These are phyloP conservation scores for Ophiocordyceps camponoti-rufipedis DNA, from an alignment of 2,329 filamentous ascomycete species.

Conservation along the genomic window DNA sequence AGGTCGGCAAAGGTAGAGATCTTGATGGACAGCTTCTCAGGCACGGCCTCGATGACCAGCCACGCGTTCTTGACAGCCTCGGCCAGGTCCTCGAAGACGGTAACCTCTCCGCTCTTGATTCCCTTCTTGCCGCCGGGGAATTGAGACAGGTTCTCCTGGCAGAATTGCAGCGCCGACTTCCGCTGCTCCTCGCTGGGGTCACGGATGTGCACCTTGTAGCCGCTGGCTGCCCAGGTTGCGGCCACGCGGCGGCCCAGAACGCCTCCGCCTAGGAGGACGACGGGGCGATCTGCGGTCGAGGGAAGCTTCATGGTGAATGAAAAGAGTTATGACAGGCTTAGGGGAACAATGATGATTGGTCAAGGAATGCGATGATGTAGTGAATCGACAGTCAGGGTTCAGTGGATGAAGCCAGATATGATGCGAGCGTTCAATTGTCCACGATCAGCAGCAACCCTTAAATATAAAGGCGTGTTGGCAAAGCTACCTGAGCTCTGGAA, in stretches of 20 bases:
- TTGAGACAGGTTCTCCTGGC: conserved; percentile 15
- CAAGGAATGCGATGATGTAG: too few species aligned
- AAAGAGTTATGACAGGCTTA: not conserved
- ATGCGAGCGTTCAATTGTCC: too few species aligned
- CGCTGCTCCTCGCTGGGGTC: conserved; percentile 20
- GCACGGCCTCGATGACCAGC: conserved; percentile 35
- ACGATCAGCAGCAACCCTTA: too few species aligned
- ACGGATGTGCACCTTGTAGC: conserved; percentile 22
- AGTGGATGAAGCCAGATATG: too few species aligned
- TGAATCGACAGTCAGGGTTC: too few species aligned
- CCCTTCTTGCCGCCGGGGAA: conserved; percentile 7
- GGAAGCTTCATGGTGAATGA: not conserved
- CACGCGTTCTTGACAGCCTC: conserved; percentile 25
- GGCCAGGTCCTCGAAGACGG: conserved; percentile 17
- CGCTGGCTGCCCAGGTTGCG: conserved; percentile 5
- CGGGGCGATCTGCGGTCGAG: conserved; percentile 3
- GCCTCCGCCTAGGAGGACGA: conserved; percentile 21
- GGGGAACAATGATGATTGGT: too few species aligned
- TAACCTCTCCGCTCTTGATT: conserved; percentile 8
- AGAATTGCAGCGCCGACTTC: conserved; percentile 18
- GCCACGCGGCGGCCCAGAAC: conserved; percentile 18
- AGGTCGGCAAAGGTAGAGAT: conserved; percentile 26
- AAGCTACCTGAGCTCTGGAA: too few species aligned
- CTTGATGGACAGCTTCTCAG: conserved; percentile 30
- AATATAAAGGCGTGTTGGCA: too few species aligned